phyloP scores from a whole-genome alignment of 2,329 filamentous ascomycete genomes.

The Akanthomyces lecanii region DNA sequence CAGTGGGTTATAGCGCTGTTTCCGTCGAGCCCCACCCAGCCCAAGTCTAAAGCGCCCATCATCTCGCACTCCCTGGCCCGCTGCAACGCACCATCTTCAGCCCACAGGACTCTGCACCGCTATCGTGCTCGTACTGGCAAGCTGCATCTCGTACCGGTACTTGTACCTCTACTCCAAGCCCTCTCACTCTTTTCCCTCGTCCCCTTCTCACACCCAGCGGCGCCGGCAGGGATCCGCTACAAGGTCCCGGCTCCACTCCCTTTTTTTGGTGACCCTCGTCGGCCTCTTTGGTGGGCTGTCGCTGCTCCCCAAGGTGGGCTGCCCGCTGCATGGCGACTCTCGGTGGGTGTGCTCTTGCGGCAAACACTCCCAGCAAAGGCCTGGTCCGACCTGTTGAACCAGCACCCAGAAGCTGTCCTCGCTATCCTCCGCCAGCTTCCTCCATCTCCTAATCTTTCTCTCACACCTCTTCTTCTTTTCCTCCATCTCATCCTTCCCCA shows the following conservation, averaged over 20 bases:
- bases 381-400: constrained; percentile 16
- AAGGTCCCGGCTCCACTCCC: constrained; percentile 10
- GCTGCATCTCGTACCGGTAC: background rate
- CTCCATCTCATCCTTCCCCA: constrained; percentile 18
- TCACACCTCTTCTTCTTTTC: constrained; percentile 19
- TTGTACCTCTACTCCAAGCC: background rate
- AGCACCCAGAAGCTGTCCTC: constrained; percentile 6
- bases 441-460: constrained; percentile 13
- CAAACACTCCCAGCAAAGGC: constrained; percentile 17
- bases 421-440: constrained; percentile 15
- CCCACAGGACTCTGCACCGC: background rate
- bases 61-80: background rate
- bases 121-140: background rate
- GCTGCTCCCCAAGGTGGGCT: background rate
- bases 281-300: constrained; percentile 10
- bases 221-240: constrained; percentile 8
- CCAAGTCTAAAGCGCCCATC: background rate
- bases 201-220: background rate
- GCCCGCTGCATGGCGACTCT: background rate
- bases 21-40: background rate
- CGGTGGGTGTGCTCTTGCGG: background rate
- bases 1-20: background rate
- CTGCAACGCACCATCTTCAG: background rate
- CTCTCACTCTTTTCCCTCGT: constrained; percentile 5
- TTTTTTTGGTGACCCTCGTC: constrained; percentile 1